A percentile compares a stretch with the other conserved stretches of the same genome.
phyloP scores from a whole-genome alignment of 1,139 yeast species.

The Diutina scorzettiae region DNA sequence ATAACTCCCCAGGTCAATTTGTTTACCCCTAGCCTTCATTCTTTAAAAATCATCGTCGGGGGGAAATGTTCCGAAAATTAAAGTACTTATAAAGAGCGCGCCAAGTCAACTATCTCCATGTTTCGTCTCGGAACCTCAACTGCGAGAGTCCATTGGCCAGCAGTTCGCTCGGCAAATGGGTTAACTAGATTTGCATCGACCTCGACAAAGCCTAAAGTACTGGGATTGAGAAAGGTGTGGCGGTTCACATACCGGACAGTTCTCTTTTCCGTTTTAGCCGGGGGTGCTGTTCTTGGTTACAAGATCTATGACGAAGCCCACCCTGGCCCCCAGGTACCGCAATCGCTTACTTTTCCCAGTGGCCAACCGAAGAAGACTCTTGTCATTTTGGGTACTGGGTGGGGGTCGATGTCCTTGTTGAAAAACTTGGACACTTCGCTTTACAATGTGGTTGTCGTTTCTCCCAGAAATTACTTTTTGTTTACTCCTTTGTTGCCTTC shows the following conservation, averaged over 20 bases:
- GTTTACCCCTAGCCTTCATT: too few relatives aligned
- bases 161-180: background rate
- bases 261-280: conserved; percentile 13
- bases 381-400: conserved; percentile 86
- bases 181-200: background rate
- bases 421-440: conserved; percentile 76
- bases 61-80: too few relatives aligned
- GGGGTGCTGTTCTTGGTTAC: conserved; percentile 39
- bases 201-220: background rate
- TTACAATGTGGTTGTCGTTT: conserved; percentile 80
- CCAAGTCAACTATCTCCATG: too few relatives aligned
- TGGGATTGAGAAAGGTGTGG: background rate
- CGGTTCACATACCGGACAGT: background rate
- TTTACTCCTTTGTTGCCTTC: conserved; percentile 92
- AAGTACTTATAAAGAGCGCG: too few relatives aligned
- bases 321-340: conserved; percentile 41
- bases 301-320: conserved; percentile 49
- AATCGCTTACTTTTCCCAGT: conserved; percentile 41
- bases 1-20: too few relatives aligned
- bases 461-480: conserved; percentile 90
- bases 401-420: conserved; percentile 81
- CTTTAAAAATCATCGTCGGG: too few relatives aligned
- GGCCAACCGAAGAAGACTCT: conserved; percentile 79
- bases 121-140: conserved; percentile 1
- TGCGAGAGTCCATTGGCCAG: too few relatives aligned